A percentile compares a stretch with the other conserved stretches of the same genome.
phyloP scores from a whole-genome alignment of 2,329 filamentous ascomycete species.

The Ciborinia camelliae region DNA sequence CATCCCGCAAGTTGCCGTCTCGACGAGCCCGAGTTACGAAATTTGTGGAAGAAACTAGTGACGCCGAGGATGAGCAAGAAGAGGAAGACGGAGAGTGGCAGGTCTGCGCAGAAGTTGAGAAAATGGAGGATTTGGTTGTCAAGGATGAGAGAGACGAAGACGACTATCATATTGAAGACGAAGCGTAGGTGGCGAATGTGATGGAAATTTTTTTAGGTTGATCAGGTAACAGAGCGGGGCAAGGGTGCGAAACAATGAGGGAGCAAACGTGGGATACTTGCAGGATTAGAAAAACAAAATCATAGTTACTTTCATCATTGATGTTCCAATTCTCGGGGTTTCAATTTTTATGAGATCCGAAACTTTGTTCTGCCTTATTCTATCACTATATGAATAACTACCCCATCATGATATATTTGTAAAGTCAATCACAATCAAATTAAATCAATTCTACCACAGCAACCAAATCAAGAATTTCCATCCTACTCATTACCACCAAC shows the following conservation, averaged over 20 bases:
- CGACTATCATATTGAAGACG: neutral
- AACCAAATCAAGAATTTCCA: no score
- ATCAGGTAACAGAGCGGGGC: neutral
- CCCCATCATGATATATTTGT: neutral
- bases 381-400: neutral
- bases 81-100: neutral
- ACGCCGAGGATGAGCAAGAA: conserved; percentile 1
- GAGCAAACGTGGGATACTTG: neutral
- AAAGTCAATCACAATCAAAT: neutral
- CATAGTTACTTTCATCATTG: neutral
- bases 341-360: no score
- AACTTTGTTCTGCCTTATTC: neutral
- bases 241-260: neutral
- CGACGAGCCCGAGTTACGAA: neutral
- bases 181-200: neutral
- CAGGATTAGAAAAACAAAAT: neutral
- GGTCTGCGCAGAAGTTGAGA: neutral
- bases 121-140: neutral
- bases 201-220: neutral
- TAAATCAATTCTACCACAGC: neutral
- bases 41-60: conserved; percentile 4
- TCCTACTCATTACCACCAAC: neutral
- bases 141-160: neutral
- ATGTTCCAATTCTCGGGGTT: neutral
- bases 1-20: neutral